Evolutionary conservation across 371 early-diverging fungal genomes (phyloP), one percentile per base, ranked within the genome.

Genomic region (Mucor plumbeus): DNA sequence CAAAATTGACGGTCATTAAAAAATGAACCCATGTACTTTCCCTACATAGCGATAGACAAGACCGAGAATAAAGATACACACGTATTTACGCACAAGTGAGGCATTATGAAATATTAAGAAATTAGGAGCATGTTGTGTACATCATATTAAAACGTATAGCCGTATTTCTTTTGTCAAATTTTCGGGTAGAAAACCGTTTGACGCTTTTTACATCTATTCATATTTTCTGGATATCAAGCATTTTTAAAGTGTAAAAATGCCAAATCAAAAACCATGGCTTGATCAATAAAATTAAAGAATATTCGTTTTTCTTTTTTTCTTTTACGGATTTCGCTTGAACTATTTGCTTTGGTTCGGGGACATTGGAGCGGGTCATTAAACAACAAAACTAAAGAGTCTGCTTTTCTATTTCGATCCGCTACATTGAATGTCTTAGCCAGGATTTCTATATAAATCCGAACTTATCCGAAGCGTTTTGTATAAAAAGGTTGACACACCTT

Each of bases 401-500:
- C 44, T 50, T 50, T 26, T 50, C 50, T 50, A 50, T 35, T 55
- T 34, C 35, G 55, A 55, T 55, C 55, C 55, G 55, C 55, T n/a
- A 55, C 55, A 55, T 55, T 55, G 8, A 15, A n/a, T 55, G 55
- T 55, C 55, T 55, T 33, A 55, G 55, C 55, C 55, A 55, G 55
- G 31, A 55, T 55, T 55, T 55, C 55, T n/a, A 55, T 55, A 55
- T 34, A 55, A 55, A 55, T 55, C 55, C 55, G 55, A 55, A 55
- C 55, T 55, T 55, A 55, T 55, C 55, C 55, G 55, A 55, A 35
- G 31, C 17, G 31, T 55, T 50, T 11, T 26, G 50, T 50, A 50
- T 50, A 50, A 50, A 50, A 50, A 13, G 21, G 50, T 50, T 50
- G 50, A 50, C 21, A 50, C 50, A 50, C 21, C 21, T 21, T 11